These are phyloP conservation scores for Aspergillus tanneri DNA, from an alignment of 2,329 filamentous ascomycete species.

Conservation along the genomic window DNA sequence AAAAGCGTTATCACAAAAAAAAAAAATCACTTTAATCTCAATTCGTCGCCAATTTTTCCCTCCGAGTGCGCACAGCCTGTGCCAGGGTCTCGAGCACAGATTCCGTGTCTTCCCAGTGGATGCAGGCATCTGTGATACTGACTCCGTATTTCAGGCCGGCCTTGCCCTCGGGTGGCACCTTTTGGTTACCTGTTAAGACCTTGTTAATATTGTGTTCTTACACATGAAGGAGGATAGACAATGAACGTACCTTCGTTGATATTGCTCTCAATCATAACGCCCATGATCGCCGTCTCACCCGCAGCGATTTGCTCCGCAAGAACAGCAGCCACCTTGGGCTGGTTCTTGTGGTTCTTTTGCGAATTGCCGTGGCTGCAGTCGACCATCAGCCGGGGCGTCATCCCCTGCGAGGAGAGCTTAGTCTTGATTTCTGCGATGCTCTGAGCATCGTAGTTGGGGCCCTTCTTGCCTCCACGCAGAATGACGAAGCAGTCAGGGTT, in stretches of 20 bases:
- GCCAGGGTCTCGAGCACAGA: constrained; percentile 74
- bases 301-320: constrained; percentile 80
- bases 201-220: constrained; percentile 7
- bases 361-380: constrained; percentile 98
- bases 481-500: constrained; percentile 99
- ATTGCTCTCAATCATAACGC: constrained; percentile 98
- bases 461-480: constrained; percentile 84
- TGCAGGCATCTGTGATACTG: constrained; percentile 96
- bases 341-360: constrained; percentile 93
- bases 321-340: constrained; percentile 83
- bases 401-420: constrained; percentile 70
- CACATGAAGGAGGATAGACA: not conserved
- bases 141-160: constrained; percentile 86
- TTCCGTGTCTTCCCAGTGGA: constrained; percentile 89
- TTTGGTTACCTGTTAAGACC: constrained; percentile 67
- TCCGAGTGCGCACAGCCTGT: constrained; percentile 72
- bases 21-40: no score
- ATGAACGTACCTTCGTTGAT: constrained; percentile 75
- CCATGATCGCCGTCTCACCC: constrained; percentile 86
- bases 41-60: constrained; percentile 46
- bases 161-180: constrained; percentile 84
- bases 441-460: constrained; percentile 87
- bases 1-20: no score
- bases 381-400: constrained; percentile 83
- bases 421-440: constrained; percentile 82